Percentiles rank a stretch among this genome's conserved stretches.
phyloP scores from a whole-genome alignment of 495 filamentous ascomycete genomes.

The Neurospora sp. region DNA sequence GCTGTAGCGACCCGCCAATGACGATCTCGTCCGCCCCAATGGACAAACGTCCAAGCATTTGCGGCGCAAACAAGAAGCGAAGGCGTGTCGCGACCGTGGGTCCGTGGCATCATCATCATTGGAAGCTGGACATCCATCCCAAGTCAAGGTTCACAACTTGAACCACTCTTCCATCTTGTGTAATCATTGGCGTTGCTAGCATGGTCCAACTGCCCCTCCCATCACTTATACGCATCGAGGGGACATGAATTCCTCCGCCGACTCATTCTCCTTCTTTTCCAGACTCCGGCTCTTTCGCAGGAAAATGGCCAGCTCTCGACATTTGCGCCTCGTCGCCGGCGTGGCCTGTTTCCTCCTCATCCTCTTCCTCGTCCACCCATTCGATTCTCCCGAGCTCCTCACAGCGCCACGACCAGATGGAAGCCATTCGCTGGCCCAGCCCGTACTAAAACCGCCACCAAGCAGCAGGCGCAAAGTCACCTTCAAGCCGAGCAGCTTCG shows the following conservation, averaged over 20 bases:
- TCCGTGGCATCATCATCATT: neutral
- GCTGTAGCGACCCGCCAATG: neutral
- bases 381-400: neutral
- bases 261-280: neutral
- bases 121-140: neutral
- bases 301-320: constrained; percentile 2
- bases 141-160: neutral
- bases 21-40: neutral
- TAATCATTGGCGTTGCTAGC: neutral
- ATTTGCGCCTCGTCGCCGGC: constrained; percentile 7
- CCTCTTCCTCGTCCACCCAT: constrained; percentile 6
- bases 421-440: neutral
- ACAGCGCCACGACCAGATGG: neutral
- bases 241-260: neutral
- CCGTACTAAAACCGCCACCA: neutral
- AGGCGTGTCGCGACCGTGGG: neutral
- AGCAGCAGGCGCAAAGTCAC: constrained; percentile 1
- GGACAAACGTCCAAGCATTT: neutral
- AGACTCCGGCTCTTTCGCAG: neutral
- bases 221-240: neutral
- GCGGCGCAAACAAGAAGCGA: neutral
- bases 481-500: constrained; percentile 20
- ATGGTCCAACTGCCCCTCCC: neutral
- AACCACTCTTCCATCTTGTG: neutral
- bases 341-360: constrained; percentile 8